A percentile compares a stretch with the other conserved stretches of the same genome.
These are phyloP conservation scores for Paracoccidioides lutzii DNA, from an alignment of 2,329 filamentous ascomycete genomes.

Conservation along the genomic window DNA sequence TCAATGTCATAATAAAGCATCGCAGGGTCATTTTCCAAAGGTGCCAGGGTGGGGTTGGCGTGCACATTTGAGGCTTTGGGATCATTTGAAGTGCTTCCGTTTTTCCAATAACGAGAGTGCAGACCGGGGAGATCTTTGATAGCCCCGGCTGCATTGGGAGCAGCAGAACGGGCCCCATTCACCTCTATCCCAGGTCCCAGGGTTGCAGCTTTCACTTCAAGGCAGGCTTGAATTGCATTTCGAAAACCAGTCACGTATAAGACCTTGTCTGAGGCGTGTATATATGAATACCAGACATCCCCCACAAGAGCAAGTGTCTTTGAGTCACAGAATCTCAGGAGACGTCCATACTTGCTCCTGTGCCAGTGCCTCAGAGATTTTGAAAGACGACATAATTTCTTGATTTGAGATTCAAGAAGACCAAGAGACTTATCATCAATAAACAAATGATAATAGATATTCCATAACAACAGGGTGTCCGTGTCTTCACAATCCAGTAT, in stretches of 20 bases:
- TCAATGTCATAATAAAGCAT: slow-evolving; percentile 38
- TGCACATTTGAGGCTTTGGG: slow-evolving; percentile 20
- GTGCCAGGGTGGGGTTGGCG: neutral
- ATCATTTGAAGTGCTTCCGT: slow-evolving; percentile 21
- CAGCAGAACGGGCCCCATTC: slow-evolving; percentile 13
- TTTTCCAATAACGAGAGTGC: slow-evolving; percentile 19
- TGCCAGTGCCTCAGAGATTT: slow-evolving; percentile 35
- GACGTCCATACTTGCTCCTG: slow-evolving; percentile 30
- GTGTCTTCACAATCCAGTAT: slow-evolving; percentile 31
- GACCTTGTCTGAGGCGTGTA: slow-evolving; percentile 1
- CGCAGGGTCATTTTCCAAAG: slow-evolving; percentile 15
- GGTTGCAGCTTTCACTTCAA: slow-evolving; percentile 12
- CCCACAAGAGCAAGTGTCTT: slow-evolving; percentile 28
- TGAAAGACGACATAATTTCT: slow-evolving; percentile 32
- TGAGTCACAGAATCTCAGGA: slow-evolving; percentile 39
- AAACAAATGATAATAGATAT: slow-evolving; percentile 44
- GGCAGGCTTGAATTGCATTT: slow-evolving; percentile 1
- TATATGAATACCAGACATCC: slow-evolving; percentile 31
- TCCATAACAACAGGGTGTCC: slow-evolving; percentile 32
- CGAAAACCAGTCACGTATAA: neutral
- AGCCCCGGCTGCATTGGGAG: slow-evolving; percentile 15
- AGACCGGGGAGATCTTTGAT: slow-evolving; percentile 7
- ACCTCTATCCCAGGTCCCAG: neutral
- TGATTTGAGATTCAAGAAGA: slow-evolving; percentile 31
- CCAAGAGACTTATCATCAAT: slow-evolving; percentile 28